phyloP scores from a whole-genome alignment of 805 yeast genomes.

The Starmera dryadoides region DNA sequence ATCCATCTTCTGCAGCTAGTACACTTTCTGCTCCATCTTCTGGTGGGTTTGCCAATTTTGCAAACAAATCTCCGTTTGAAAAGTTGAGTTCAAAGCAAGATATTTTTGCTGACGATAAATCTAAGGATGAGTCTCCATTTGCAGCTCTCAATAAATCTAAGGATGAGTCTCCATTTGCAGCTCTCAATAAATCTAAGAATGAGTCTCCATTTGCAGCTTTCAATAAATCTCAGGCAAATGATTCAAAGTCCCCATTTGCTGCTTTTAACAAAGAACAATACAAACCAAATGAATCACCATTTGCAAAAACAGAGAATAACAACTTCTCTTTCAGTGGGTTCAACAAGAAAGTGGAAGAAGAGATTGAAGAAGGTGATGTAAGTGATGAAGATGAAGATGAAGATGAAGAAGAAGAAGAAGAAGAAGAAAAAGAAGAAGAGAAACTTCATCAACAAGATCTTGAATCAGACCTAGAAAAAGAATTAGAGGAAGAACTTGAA shows the following conservation, averaged over 20 bases:
- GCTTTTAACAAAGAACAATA: too few species aligned
- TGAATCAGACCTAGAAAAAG: constrained; percentile 1
- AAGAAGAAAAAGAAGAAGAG: neutral
- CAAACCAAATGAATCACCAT: neutral
- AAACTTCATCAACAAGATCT: neutral
- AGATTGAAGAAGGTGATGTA: neutral
- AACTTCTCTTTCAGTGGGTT: neutral
- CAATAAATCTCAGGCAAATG: neutral
- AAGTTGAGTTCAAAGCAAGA: neutral
- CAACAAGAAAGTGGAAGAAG: neutral
- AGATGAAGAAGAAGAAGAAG: constrained; percentile 1
- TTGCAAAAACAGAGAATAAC: too few species aligned
- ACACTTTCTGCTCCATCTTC: neutral
- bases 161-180: neutral
- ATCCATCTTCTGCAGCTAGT: neutral
- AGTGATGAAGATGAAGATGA: neutral
- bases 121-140: neutral
- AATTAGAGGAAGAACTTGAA: neutral
- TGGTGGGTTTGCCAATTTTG: constrained; percentile 1
- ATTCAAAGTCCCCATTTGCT: too few species aligned
- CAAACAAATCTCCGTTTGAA: neutral
- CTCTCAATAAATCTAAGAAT: neutral
- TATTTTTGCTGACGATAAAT: neutral
- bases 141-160: neutral
- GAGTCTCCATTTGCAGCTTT: neutral